phyloP scores from a whole-genome alignment of 2,329 filamentous ascomycete species.

The Myriangium duriaei region DNA sequence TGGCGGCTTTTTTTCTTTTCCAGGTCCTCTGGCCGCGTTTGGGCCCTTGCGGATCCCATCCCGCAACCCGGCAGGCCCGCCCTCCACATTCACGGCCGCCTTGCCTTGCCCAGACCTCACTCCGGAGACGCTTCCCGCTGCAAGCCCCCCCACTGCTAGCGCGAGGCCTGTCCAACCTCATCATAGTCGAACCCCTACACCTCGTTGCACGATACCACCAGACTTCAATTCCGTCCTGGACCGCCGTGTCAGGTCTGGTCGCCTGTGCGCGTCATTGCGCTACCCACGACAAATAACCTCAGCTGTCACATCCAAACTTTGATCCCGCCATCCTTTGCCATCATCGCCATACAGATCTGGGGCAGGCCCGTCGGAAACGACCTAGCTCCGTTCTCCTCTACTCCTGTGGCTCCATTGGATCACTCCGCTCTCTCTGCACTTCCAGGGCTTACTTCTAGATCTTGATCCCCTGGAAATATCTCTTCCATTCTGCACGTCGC shows the following conservation, averaged over 20 bases:
- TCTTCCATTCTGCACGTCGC: constrained; percentile 1
- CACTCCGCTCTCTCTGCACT: neutral
- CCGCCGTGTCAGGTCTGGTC: neutral
- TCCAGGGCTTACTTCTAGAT: neutral
- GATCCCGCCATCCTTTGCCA: neutral
- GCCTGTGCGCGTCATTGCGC: neutral
- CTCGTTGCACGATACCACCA: neutral
- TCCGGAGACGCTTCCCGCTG: neutral
- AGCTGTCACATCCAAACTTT: neutral
- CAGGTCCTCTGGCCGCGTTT: neutral
- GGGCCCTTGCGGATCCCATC: neutral
- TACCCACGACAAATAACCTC: neutral
- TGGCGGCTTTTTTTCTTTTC: neutral
- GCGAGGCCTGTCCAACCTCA: neutral
- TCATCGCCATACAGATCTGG: neutral
- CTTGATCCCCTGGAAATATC: neutral
- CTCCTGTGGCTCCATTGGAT: neutral
- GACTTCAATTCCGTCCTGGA: neutral
- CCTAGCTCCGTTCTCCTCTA: neutral
- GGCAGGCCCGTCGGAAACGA: neutral
- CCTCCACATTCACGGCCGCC: neutral
- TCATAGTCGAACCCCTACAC: neutral
- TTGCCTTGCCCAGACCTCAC: neutral
- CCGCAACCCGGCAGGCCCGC: neutral
- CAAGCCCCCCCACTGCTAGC: neutral